These are phyloP conservation scores for Acanthamoeba polyphaga DNA, from an alignment of 208 protist genomes.

Conservation along the genomic window DNA sequence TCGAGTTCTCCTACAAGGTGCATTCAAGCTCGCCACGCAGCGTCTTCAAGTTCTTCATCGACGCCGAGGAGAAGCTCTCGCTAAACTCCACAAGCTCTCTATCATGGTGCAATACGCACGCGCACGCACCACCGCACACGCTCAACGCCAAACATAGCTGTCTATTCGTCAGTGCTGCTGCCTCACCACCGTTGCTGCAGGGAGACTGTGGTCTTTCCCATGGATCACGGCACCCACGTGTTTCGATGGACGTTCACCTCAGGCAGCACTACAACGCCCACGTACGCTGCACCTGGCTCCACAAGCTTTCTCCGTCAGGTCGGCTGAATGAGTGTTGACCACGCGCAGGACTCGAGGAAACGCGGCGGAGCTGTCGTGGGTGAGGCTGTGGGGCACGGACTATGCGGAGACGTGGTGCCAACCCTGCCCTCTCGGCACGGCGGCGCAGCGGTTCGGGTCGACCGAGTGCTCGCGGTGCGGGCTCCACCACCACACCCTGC, in stretches of 20 bases:
- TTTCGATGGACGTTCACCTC: constrained; percentile 28
- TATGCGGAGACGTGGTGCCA: constrained; percentile 48
- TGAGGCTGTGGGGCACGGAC: constrained; percentile 16
- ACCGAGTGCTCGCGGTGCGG: not conserved
- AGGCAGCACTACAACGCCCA: not conserved
- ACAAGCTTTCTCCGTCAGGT: not conserved
- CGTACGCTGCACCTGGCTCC: not conserved
- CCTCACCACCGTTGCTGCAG: not conserved
- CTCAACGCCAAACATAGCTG: not conserved
- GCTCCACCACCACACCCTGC: not conserved
- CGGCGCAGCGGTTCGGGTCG: not conserved
- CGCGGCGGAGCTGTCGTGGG: not conserved
- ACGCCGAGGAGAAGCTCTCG: not conserved
- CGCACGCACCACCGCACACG: not conserved
- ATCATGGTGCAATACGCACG: not conserved
- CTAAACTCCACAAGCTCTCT: constrained; percentile 4
- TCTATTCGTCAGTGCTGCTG: too few relatives aligned
- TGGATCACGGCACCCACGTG: constrained; percentile 16
- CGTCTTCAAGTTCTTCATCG: constrained; percentile 1
- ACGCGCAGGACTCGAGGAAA: not conserved
- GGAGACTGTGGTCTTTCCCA: not conserved
- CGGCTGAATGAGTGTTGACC: not conserved
- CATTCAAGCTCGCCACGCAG: constrained; percentile 16
- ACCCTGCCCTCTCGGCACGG: not conserved
- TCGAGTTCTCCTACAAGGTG: constrained; percentile 55